Evolutionary conservation across 208 protist species (phyloP).

Genomic region (Trypanosoma rangeli): DNA sequence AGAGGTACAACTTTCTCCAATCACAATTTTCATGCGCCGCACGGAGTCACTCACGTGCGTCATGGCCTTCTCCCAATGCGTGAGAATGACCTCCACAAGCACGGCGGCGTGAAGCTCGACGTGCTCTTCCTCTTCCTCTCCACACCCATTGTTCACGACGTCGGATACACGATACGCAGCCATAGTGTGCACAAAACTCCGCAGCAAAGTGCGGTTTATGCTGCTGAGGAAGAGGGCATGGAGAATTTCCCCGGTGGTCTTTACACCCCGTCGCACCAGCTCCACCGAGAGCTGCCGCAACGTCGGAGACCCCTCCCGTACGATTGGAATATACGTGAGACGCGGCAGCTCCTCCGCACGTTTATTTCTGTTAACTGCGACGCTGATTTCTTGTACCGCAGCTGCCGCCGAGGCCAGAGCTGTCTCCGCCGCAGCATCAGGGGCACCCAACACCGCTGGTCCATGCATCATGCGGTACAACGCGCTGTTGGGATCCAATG

Average conservation of each 20-base stretch:
- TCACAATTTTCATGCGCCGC: conserved; percentile 78
- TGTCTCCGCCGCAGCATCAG: background rate
- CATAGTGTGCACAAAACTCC: conserved; percentile 62
- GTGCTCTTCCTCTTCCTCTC: conserved; percentile 32
- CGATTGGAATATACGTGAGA: conserved; percentile 23
- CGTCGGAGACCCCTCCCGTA: conserved; percentile 22
- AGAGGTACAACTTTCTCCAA: conserved; percentile 76
- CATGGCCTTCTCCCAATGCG: conserved; percentile 81
- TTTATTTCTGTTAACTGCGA: background rate
- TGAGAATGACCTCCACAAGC: conserved; percentile 75
- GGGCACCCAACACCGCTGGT: conserved; percentile 7
- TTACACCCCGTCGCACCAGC: conserved; percentile 60
- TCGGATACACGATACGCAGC: conserved; percentile 56
- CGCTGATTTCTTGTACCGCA: background rate
- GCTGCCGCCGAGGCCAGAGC: background rate
- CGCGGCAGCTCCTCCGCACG: conserved; percentile 17
- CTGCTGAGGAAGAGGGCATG: conserved; percentile 61
- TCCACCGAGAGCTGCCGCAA: conserved; percentile 74
- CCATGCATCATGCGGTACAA: conserved; percentile 30
- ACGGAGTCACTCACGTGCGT: conserved; percentile 53
- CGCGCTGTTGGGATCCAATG: conserved; percentile 9
- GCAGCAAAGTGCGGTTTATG: conserved; percentile 64
- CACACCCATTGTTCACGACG: background rate
- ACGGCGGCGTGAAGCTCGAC: conserved; percentile 80
- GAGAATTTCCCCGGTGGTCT: conserved; percentile 44